Conservation (phyloP, 768 basidiomycete species). For the Brasilioporus rufonigricans region DNA sequence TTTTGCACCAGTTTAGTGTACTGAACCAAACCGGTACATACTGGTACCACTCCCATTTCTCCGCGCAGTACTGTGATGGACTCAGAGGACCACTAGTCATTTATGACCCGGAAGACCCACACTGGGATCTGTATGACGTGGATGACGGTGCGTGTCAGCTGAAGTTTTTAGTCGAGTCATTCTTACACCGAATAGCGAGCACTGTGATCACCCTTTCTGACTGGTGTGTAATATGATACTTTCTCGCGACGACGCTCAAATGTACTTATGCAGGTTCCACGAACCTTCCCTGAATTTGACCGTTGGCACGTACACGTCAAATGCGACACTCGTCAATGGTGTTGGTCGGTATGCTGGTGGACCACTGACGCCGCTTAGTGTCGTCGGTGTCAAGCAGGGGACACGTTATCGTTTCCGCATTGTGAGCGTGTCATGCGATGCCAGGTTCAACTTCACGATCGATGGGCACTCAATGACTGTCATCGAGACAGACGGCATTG, state of each 20-base stretch:
- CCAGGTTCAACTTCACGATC: constrained; percentile 42
- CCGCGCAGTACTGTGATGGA: constrained; percentile 38
- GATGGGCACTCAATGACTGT: constrained; percentile 44
- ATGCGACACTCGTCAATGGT: constrained; percentile 40
- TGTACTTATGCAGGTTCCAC: constrained; percentile 14
- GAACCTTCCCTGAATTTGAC: constrained; percentile 7
- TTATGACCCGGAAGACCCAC: constrained; percentile 43
- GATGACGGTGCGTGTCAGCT: constrained; percentile 31
- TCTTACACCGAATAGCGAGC: constrained; percentile 26
- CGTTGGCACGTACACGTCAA: constrained; percentile 12
- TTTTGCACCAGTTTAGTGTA: constrained; percentile 23
- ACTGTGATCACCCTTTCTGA: constrained; percentile 37
- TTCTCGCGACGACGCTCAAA: constrained; percentile 25
- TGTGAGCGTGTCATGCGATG: constrained; percentile 41
- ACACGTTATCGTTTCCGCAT: constrained; percentile 39
- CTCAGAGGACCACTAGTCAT: constrained; percentile 34
- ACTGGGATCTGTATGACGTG: constrained; percentile 37
- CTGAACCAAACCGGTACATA: constrained; percentile 27
- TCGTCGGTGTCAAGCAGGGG: constrained; percentile 33
- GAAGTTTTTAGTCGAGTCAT: neutral
- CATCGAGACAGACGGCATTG: constrained; percentile 46
- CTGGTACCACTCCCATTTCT: constrained; percentile 37
- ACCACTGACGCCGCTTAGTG: constrained; percentile 31
- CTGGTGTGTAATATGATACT: constrained; percentile 2
- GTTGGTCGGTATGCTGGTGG: constrained; percentile 36